phyloP scores from a whole-genome alignment of 2,329 filamentous ascomycete species.

The Aspergillaceae sp. region DNA sequence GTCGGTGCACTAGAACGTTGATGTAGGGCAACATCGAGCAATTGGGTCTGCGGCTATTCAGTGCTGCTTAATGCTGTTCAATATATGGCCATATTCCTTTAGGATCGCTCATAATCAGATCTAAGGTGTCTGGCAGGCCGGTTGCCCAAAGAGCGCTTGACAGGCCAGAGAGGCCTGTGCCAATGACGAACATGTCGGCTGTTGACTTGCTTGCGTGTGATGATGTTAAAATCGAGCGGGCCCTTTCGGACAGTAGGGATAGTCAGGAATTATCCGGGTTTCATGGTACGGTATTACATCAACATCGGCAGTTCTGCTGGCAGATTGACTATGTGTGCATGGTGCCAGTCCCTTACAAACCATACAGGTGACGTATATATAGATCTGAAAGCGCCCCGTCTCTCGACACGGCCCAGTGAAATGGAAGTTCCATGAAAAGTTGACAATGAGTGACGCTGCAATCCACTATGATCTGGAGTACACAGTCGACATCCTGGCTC shows the following conservation, averaged over 20 bases:
- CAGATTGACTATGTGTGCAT: no score
- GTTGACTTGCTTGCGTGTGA: not conserved
- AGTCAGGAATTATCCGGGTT: not conserved
- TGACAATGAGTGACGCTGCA: not conserved
- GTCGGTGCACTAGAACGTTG: no score
- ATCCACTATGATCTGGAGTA: not conserved
- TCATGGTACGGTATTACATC: no score
- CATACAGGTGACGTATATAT: no score
- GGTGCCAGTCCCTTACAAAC: no score
- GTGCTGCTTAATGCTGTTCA: no score
- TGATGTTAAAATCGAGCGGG: not conserved
- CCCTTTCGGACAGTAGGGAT: not conserved
- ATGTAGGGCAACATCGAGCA: no score
- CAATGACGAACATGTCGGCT: conserved; percentile 30
- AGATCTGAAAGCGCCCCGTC: no score
- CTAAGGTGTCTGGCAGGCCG: conserved; percentile 16
- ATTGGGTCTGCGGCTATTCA: no score
- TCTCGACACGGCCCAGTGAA: not conserved
- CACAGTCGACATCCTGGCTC: not conserved
- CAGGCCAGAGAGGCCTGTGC: conserved; percentile 44
- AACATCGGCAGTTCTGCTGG: no score
- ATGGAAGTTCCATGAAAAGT: not conserved
- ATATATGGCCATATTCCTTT: no score
- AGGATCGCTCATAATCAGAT: no score
- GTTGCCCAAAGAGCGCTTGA: conserved; percentile 44